Base-by-base conservation (phyloP, 139 green algal genomes). In the Raphidocelis subcapitata region DNA sequence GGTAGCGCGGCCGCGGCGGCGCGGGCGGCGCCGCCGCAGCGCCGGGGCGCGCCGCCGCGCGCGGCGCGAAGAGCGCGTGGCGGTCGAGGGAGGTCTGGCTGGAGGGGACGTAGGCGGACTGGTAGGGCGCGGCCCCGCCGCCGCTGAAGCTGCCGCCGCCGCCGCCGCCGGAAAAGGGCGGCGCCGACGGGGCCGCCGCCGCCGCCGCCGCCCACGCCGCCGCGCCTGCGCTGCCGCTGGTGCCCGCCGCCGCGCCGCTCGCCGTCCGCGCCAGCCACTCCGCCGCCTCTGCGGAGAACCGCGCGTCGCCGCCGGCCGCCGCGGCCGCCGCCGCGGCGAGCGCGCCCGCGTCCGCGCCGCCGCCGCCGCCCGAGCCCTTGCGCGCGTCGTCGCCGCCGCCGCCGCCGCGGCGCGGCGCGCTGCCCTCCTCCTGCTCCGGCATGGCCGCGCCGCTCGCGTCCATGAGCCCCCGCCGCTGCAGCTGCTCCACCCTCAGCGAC, bases 61-160 rank as follows among this genome's bases (percentile, higher is more conserved):
- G 26, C 0, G 76, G 47, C 55, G 62, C 78, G 63, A 89, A 82
- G 20, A 91, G 77, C 41, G 83, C 63, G 73, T 91, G 86, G 24
- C 77, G 74, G 51, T 83, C 65, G 31, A 79, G 62, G 55, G 57
- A 29, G 26, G 33, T 20, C n/a, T 55, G 24, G 37, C 46, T 77
- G 67, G 36, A 44, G 35, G 65, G 47, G 0, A 29, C 49, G 52
- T 73, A 78, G 54, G 47, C 18, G 26, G 49, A 59, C 61, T 51
- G 69, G 72, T 72, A 72, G 15, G 12, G 2, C 10, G 52, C 29
- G 49, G 52, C 44, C 21, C 29, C 23, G 29, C 29, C 24, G 37
- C 36, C 32, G 62, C 23, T 47, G 35, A 26, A 65, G 67, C 32
- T 65, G 54, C 67, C 57, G 67, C 49, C 69, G 62, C 36, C 37